Evolutionary conservation across 805 yeast genomes (phyloP), one percentile per base, ranked within the genome.

Genomic region (Kodamaea nitidulidarum): DNA sequence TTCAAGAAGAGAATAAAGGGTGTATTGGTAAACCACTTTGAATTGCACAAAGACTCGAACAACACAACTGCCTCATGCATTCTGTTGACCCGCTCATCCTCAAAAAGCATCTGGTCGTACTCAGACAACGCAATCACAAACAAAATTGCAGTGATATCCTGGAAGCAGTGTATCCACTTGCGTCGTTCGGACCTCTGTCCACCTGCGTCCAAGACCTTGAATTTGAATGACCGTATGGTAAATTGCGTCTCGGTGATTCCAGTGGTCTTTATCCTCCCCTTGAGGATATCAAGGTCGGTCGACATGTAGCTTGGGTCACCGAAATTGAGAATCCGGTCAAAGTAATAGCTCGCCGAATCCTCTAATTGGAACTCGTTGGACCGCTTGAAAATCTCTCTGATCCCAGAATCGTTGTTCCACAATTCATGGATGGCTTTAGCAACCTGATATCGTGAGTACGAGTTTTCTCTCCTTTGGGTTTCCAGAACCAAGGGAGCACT

Each of bases 121-220:
- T 93, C 98, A 35, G 88, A 79, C 17, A 88, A 80, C 0, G 97
- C 96, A 14, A 85, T 74, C 6, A 91, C 96, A 60, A 88, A 93
- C 27, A 91, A 60, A 0, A 95, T 83, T 3, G 95, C 85, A 0
- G 95, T 84, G 36, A 91, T 85, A 45, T 84, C 87, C 54, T 90
- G 93, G 61, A 90, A 90, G 55, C 95, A 87, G 55, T 88, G 96
- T 46, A 90, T 85, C 97, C 97, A 90, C 58, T 90, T 90, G 50
- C 83, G 79, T 44, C 97, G 73, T 58, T 90, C 97, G 15, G 87
- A 78, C 44, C 96, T 67, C 63, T 90, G 97, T 2, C 98, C 98
- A 38, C 98, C 98, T 3, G 96, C 98, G 69, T 93, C 98, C 20
- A 88, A 65, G 30, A 93, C 86, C 52, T 79, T 80, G 57, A 90